phyloP scores from a whole-genome alignment of 2,329 filamentous ascomycete species.

The Aspergillus luchuensis region DNA sequence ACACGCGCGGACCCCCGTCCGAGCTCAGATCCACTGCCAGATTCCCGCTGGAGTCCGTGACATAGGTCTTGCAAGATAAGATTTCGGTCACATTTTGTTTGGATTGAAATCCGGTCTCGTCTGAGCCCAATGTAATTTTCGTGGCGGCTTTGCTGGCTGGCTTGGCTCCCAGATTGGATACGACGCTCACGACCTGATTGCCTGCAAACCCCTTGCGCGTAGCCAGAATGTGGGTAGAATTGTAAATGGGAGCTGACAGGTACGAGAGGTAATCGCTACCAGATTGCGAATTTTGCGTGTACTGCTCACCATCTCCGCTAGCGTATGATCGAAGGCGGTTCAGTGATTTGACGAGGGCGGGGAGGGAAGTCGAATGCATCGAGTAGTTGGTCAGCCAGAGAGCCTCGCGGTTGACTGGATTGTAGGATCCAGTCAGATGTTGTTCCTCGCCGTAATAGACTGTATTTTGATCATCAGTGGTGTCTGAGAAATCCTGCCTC shows the following conservation, averaged over 20 bases:
- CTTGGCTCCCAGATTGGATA: constrained; percentile 44
- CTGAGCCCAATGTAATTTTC: constrained; percentile 1
- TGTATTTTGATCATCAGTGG: not conserved
- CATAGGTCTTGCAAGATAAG: constrained; percentile 3
- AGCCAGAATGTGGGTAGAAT: constrained; percentile 45
- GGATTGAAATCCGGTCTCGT: constrained; percentile 4
- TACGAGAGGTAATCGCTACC: constrained; percentile 30
- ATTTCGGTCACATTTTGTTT: constrained; percentile 8
- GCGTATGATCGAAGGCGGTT: constrained; percentile 31
- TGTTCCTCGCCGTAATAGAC: constrained; percentile 68
- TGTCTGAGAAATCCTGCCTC: not conserved
- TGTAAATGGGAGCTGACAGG: constrained; percentile 39
- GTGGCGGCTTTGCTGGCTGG: constrained; percentile 7
- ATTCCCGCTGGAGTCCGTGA: constrained; percentile 4
- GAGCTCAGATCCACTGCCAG: constrained; percentile 8
- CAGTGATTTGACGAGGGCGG: constrained; percentile 38
- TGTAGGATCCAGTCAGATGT: constrained; percentile 54
- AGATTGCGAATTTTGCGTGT: not conserved
- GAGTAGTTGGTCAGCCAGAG: constrained; percentile 58
- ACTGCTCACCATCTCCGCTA: constrained; percentile 52
- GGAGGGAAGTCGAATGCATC: constrained; percentile 51
- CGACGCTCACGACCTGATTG: constrained; percentile 40
- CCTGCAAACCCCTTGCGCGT: constrained; percentile 46
- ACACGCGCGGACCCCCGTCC: constrained; percentile 8
- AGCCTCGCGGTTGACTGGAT: constrained; percentile 56